Evolutionary conservation across 768 basidiomycete species (phyloP).

Genomic region (Lactifluus volemus): DNA sequence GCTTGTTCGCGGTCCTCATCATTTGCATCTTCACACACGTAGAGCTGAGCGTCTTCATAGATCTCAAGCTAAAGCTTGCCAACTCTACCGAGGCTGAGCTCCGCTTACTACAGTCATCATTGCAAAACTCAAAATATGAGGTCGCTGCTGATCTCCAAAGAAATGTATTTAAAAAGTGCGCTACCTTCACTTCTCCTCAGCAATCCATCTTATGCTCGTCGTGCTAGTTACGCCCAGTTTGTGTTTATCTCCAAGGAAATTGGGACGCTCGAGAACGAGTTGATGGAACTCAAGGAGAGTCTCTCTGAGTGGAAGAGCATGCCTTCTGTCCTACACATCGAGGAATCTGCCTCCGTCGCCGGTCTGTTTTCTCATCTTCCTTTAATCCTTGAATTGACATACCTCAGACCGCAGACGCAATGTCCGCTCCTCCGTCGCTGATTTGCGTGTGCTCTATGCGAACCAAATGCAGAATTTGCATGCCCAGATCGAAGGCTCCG

Average conservation of each 20-base stretch:
- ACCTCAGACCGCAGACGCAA: slow-evolving; percentile 44
- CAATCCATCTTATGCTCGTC: background rate
- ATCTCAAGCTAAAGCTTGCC: slow-evolving; percentile 78
- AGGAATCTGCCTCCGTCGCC: slow-evolving; percentile 63
- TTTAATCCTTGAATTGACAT: slow-evolving; percentile 9
- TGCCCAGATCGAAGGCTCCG: slow-evolving; percentile 84
- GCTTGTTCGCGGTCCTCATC: slow-evolving; percentile 53
- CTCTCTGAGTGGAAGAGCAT: slow-evolving; percentile 94
- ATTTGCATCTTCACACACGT: background rate
- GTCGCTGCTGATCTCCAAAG: slow-evolving; percentile 76
- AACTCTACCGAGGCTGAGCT: slow-evolving; percentile 83
- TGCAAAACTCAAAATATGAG: slow-evolving; percentile 60
- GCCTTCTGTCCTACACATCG: slow-evolving; percentile 87
- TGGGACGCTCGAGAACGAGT: slow-evolving; percentile 90
- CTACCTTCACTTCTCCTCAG: background rate
- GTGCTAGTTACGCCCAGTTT: slow-evolving; percentile 85
- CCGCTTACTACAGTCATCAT: slow-evolving; percentile 63
- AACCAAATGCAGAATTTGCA: slow-evolving; percentile 91
- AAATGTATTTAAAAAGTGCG: slow-evolving; percentile 96
- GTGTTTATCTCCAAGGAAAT: slow-evolving; percentile 97
- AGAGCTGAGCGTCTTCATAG: slow-evolving; percentile 21
- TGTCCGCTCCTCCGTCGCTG: slow-evolving; percentile 87
- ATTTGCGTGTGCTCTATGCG: slow-evolving; percentile 88
- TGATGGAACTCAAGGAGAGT: slow-evolving; percentile 92
- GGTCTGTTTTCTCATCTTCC: slow-evolving; percentile 27